Base-by-base conservation (phyloP, 345 rosid genomes). In the Turnera subulata region DNA sequence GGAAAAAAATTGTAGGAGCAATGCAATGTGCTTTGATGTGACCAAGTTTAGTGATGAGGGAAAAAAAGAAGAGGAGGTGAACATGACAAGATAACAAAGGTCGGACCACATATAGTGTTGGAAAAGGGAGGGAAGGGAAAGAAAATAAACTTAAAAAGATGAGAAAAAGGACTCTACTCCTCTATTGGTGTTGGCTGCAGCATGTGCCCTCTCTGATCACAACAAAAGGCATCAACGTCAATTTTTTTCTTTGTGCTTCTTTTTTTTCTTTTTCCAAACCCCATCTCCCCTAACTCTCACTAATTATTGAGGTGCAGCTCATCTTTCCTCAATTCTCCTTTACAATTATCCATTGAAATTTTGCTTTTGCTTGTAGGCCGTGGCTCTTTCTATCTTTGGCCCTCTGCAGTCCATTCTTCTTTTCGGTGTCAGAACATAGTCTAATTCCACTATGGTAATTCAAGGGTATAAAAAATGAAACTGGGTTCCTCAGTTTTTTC, bases 201-300 rank as follows among this genome's bases (percentile, higher is more conserved):
- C 88, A 80, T 80, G 84, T 82, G 83, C n/a, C 82, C 64, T 68
- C 78, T 71, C 78, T 77, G 82, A 71, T 73, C 76, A 70, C 58
- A 57, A 66, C 80, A 58, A 53, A 51, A 55, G 39, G 70, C 69
- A 67, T 82, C 80, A 68, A 61, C 76, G 50, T 77, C 84, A 75
- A 45, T 53, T 72, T 65, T 76, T 68, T 72, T 74, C 46, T 74
- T 42, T 69, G 5, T 8, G 14, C n/a, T 42, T 42, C 50, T 46
- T 46, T 64, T 77, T 71, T 74, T 17, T 35, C 61, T 73, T 70
- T 71, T 24, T 47, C 17, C 26, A 56, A 53, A 65, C 42, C 66
- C 51, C 69, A 64, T 12, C 11, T n/a, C 37, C 55, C 55, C 78
- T 22, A 73, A 45, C 68, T 63, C 62, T 66, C 72, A 23, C 67